Conservation (phyloP, 768 basidiomycete genomes). For the Lentinula guzmanii region DNA sequence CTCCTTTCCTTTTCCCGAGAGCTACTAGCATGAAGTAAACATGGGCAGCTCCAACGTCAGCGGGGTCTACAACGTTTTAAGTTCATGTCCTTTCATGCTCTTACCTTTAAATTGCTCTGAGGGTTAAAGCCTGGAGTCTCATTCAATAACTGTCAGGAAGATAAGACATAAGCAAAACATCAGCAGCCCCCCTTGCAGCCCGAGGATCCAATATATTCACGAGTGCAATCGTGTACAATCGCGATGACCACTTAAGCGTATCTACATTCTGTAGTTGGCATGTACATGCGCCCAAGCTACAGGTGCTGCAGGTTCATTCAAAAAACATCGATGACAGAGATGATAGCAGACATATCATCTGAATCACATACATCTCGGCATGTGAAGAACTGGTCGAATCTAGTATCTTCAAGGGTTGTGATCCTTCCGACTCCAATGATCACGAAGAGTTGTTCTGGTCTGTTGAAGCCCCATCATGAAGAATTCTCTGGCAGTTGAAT, state of each 20-base stretch:
- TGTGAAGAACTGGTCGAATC: constrained; percentile 1
- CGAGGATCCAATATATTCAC: no score
- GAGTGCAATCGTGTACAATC: no score
- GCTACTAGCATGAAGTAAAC: background rate
- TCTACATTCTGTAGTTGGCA: background rate
- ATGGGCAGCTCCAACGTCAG: background rate
- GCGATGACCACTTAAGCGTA: no score
- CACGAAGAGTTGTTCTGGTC: background rate
- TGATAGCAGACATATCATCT: background rate
- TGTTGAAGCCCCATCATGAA: background rate
- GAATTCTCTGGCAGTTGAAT: background rate
- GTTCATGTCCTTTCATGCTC: background rate
- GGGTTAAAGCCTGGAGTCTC: background rate
- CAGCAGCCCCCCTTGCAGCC: no score
- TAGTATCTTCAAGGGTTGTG: background rate
- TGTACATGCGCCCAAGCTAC: background rate
- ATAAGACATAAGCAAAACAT: no score
- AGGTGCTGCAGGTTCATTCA: background rate
- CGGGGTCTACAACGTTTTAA: background rate
- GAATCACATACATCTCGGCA: background rate
- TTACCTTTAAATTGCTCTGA: no score
- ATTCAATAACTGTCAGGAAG: no score
- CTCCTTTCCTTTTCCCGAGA: background rate
- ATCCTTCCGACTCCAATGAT: background rate
- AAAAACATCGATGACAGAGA: background rate